Evolutionary conservation across 176 grass and related monocot species (phyloP).

Genomic region (Cenchrus americanus): DNA sequence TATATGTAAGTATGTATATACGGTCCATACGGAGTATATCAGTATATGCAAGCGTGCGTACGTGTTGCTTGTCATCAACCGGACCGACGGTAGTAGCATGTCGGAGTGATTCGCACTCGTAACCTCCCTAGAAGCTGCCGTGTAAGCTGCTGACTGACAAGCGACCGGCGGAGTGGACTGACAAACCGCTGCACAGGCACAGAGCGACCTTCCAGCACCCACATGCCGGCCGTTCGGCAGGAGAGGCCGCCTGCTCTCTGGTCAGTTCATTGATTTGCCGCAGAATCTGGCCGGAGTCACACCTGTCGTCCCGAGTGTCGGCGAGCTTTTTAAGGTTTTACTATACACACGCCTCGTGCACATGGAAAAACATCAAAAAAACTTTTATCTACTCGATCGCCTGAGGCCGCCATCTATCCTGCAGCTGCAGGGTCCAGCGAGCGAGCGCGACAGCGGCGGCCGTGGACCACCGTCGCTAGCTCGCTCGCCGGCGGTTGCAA

Average conservation of each 20-base stretch:
- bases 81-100: background rate
- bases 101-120: constrained; percentile 9
- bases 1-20: background rate
- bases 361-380: background rate
- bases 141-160: background rate
- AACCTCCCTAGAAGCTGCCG: background rate
- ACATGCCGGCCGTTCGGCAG: background rate
- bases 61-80: background rate
- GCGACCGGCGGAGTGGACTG: background rate
- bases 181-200: background rate
- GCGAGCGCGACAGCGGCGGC: too few relatives aligned
- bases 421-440: background rate
- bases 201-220: background rate
- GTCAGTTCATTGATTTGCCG: background rate
- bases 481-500: constrained; percentile 6
- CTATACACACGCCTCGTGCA: background rate
- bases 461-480: background rate
- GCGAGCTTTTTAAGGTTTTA: background rate
- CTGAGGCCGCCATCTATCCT: background rate
- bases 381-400: background rate
- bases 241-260: background rate
- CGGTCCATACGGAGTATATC: too few relatives aligned
- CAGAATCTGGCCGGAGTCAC: constrained; percentile 4
- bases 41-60: background rate
- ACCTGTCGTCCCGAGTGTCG: background rate